These are phyloP conservation scores for Globisporangium canariense DNA, from an alignment of 352 stramenopile species.

Conservation along the genomic window DNA sequence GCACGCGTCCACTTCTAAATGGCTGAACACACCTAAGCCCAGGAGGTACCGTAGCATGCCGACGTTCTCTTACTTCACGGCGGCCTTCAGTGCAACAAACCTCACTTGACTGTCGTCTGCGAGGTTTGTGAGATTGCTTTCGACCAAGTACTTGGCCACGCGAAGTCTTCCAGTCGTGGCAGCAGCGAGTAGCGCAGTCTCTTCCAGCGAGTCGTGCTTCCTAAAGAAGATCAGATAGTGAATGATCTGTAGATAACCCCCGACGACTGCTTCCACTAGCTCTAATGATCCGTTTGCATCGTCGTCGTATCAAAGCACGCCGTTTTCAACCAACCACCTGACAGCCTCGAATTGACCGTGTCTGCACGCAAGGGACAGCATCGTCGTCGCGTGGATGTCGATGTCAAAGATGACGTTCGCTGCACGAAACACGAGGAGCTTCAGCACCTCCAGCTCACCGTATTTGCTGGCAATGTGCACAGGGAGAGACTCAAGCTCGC, in stretches of 20 bases:
- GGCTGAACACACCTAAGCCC: not conserved
- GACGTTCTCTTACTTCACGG: not conserved
- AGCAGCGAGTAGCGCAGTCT: not conserved
- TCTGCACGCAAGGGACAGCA: not conserved
- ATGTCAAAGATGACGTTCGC: not conserved
- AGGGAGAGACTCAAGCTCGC: not conserved
- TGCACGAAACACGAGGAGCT: not conserved
- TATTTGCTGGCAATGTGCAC: not conserved
- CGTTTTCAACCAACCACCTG: not conserved
- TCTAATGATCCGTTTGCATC: not conserved
- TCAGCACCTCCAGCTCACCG: not conserved
- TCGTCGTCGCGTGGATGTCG: not conserved
- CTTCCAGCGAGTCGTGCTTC: no score
- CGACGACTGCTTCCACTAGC: not conserved
- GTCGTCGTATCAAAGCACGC: not conserved
- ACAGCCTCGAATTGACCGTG: not conserved
- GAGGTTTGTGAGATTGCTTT: not conserved
- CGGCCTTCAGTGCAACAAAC: not conserved
- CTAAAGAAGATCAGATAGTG: not conserved
- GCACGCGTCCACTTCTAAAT: not conserved
- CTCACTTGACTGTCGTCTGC: not conserved
- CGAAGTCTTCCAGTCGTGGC: not conserved
- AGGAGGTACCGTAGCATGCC: not conserved
- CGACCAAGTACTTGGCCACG: not conserved
- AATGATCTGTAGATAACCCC: not conserved